These are phyloP conservation scores for Balansia obtecta DNA, from an alignment of 2,329 filamentous ascomycete genomes.

Conservation along the genomic window DNA sequence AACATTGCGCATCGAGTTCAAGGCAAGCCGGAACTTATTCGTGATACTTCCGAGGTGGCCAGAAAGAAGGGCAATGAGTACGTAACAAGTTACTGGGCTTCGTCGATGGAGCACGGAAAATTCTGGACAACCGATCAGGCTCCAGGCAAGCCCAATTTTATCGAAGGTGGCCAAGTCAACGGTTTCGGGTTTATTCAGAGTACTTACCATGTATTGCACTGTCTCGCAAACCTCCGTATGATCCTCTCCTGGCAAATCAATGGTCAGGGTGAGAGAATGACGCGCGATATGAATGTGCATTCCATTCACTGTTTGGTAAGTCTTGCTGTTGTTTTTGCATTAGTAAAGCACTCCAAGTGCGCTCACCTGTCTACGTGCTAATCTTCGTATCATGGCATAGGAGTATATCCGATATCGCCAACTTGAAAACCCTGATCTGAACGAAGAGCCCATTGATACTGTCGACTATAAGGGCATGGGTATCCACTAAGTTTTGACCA, in stretches of 20 bases:
- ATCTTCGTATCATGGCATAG: background rate
- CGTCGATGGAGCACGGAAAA: background rate
- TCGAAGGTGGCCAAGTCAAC: background rate
- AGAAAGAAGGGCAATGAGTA: background rate
- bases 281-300: background rate
- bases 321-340: background rate
- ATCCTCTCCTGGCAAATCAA: background rate
- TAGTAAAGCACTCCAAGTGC: background rate
- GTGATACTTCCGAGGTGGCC: background rate
- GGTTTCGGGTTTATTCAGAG: background rate
- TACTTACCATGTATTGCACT: background rate
- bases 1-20: background rate
- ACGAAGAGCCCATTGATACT: background rate
- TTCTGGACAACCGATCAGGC: background rate
- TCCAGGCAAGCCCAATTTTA: background rate
- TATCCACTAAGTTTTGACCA: background rate
- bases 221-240: background rate
- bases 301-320: background rate
- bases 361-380: too few relatives aligned
- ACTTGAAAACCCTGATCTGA: background rate
- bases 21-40: background rate
- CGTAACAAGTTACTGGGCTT: background rate
- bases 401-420: background rate
- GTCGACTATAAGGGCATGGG: constrained; percentile 1
- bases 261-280: background rate